phyloP scores from a whole-genome alignment of 192 early-diverging fungal species.

The Backusella australiensis region DNA sequence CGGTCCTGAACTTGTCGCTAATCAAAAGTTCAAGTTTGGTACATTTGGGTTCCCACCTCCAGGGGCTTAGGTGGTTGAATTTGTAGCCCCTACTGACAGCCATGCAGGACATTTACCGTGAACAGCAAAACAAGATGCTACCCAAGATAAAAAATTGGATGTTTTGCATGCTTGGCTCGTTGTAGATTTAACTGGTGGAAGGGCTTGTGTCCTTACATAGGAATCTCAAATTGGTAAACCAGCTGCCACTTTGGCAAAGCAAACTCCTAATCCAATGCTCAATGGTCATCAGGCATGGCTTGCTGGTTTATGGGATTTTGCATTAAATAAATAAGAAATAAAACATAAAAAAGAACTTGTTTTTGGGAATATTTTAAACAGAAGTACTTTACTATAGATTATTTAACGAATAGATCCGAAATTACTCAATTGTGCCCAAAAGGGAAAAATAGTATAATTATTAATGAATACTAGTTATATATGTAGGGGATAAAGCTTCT shows the following conservation, averaged over 20 bases:
- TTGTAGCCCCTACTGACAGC: background rate
- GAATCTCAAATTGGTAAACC: background rate
- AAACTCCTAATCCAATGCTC: background rate
- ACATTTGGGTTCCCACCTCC: background rate
- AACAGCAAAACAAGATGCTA: background rate
- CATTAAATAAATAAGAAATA: conserved; percentile 2
- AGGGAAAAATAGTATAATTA: too few relatives aligned
- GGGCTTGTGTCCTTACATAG: background rate
- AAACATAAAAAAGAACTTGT: background rate
- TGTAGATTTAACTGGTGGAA: background rate
- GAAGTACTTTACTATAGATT: too few relatives aligned
- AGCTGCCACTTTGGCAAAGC: background rate
- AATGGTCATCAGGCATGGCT: background rate
- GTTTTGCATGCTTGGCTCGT: background rate
- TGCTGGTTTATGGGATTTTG: background rate
- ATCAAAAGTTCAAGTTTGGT: background rate
- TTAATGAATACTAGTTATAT: too few relatives aligned
- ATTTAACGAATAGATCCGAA: too few relatives aligned
- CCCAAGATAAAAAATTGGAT: background rate
- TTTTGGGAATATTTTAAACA: too few relatives aligned
- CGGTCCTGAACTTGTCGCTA: background rate
- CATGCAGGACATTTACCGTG: background rate
- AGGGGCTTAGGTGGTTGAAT: background rate
- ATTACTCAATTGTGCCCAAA: too few relatives aligned
- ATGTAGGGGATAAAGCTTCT: too few relatives aligned